Evolutionary conservation across 495 filamentous ascomycete species (phyloP), one percentile per base, ranked within the genome.

Genomic region (Penicillium simplicissimum): DNA sequence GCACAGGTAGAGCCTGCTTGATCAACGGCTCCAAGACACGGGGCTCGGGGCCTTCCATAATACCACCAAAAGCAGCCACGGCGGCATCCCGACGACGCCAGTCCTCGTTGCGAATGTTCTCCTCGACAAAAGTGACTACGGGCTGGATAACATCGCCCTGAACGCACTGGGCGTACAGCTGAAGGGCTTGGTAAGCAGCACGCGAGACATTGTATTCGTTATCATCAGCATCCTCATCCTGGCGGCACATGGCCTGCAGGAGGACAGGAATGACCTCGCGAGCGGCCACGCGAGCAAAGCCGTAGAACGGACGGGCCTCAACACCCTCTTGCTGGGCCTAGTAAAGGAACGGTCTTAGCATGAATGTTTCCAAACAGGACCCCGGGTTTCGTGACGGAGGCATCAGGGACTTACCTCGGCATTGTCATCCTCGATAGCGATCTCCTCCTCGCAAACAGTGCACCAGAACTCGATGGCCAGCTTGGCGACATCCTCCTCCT

Each of bases 401-500:
- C 14, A 43, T 6, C 4, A 6, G 36, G 5, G n/a, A 77, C 67
- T 65, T 82, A 93, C 91, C 83, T 91, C 88, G 61, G 85, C 81
- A 70, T 98, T 98, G 73, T 98, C 95, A 68, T 98, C 95, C 63
- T 98, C 95, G 71, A 98, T 97, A 58, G 88, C 86, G 63, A 96
- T 91, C 74, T 98, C 95, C 78, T 98, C 95, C 72, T 98, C 95
- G 79, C 95, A 98, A 40, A 98, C 95, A 19, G 95, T 98, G 79
- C 95, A 97, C 95, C 95, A 98, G 81, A 98, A 98, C 70, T 98
- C 95, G 62, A 98, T 91, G 25, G 95, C 95, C 31, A 98, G 84
- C 82, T 98, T 98, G 43, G 96, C 88, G 40, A 98, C 96, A 75
- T 98, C 95, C 74, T 98, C 95, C 67, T 98, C 95, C 10, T 91